These are phyloP conservation scores for Lichtheimia hyalospora DNA, from an alignment of 371 early-diverging fungal genomes.

Conservation along the genomic window DNA sequence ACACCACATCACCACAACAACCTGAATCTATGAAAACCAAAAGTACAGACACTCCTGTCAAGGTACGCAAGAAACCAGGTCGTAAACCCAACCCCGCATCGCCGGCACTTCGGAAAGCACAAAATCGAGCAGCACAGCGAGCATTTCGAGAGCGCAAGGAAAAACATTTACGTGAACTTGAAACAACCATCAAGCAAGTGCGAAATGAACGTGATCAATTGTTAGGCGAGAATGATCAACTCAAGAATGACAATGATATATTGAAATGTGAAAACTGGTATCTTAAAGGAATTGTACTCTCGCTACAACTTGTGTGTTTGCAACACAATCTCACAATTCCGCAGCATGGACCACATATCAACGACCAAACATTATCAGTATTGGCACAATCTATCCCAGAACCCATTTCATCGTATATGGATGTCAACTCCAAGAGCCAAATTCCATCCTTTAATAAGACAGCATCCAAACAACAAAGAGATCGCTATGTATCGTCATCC, in stretches of 20 bases:
- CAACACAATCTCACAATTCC: constrained; percentile 49
- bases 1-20: no score
- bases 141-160: constrained; percentile 85
- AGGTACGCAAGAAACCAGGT: constrained; percentile 76
- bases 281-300: constrained; percentile 54
- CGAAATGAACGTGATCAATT: constrained; percentile 55
- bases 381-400: constrained; percentile 44
- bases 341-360: constrained; percentile 44
- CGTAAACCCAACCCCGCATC: constrained; percentile 80
- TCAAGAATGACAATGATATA: constrained; percentile 52
- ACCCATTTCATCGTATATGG: constrained; percentile 42
- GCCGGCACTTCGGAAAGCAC: constrained; percentile 75
- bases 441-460: constrained; percentile 25
- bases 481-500: constrained; percentile 27
- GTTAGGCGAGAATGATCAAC: constrained; percentile 49
- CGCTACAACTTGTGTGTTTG: constrained; percentile 52
- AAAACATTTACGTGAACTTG: constrained; percentile 67
- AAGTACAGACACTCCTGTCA: constrained; percentile 16
- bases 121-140: constrained; percentile 82
- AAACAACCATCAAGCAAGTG: constrained; percentile 66
- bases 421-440: constrained; percentile 42
- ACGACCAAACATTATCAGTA: constrained; percentile 38
- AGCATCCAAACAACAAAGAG: constrained; percentile 16
- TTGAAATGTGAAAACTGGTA: constrained; percentile 68
- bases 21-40: no score